A percentile compares a stretch with the other conserved stretches of the same genome.
Evolutionary conservation across 2,329 filamentous ascomycete genomes (phyloP).

Genomic region (Sclerotiophoma versabilis): DNA sequence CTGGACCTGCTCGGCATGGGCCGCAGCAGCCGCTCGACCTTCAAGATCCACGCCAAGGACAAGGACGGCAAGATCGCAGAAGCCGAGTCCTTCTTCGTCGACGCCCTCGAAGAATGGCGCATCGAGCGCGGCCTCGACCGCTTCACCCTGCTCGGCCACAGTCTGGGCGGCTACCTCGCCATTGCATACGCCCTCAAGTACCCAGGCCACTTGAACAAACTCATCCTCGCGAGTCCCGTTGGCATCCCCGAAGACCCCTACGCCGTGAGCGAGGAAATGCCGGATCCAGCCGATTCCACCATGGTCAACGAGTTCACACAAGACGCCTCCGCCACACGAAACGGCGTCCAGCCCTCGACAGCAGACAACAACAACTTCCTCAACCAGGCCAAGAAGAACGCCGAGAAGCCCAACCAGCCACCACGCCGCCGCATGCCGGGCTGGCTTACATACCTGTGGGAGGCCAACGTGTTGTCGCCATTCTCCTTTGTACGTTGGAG

Average conservation of each 20-base stretch:
- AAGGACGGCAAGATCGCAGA: slow-evolving; percentile 81
- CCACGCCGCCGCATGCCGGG: slow-evolving; percentile 72
- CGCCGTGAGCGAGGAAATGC: slow-evolving; percentile 80
- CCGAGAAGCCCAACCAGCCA: slow-evolving; percentile 48
- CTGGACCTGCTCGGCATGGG: slow-evolving; percentile 97
- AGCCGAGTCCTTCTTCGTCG: slow-evolving; percentile 94
- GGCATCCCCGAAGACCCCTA: slow-evolving; percentile 95
- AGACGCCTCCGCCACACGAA: slow-evolving; percentile 73
- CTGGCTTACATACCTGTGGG: slow-evolving; percentile 95
- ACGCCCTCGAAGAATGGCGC: slow-evolving; percentile 96
- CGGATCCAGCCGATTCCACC: slow-evolving; percentile 75
- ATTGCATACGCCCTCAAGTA: slow-evolving; percentile 97
- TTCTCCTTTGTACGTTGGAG: slow-evolving; percentile 89
- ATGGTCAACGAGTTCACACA: slow-evolving; percentile 81
- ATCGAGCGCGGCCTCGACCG: slow-evolving; percentile 86
- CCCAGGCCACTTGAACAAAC: slow-evolving; percentile 90
- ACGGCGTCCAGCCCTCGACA: slow-evolving; percentile 72
- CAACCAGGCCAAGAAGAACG: slow-evolving; percentile 50
- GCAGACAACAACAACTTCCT: slow-evolving; percentile 63
- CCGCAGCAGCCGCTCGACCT: slow-evolving; percentile 81
- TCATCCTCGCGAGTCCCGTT: slow-evolving; percentile 93
- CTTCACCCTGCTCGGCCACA: slow-evolving; percentile 93
- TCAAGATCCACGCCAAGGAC: slow-evolving; percentile 84
- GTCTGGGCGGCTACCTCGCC: slow-evolving; percentile 91
- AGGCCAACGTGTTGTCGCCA: slow-evolving; percentile 87